Evolutionary conservation across 805 yeast genomes (phyloP).

Genomic region (Wickerhamomyces sydowiorum): DNA sequence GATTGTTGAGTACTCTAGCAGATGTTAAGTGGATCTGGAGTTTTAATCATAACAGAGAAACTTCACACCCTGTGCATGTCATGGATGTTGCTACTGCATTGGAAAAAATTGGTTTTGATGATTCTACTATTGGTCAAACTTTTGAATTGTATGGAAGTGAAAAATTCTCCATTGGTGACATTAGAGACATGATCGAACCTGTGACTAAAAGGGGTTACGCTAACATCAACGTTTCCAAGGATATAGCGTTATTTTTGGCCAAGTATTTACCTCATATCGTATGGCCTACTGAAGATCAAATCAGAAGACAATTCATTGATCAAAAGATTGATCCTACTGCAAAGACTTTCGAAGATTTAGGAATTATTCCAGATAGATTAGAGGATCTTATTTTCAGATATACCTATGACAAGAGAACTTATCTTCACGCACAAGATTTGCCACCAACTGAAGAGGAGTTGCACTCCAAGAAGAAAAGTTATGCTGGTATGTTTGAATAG

Average conservation of each 20-base stretch:
- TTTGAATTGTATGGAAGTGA: constrained; percentile 76
- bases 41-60: constrained; percentile 58
- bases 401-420: constrained; percentile 29
- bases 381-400: constrained; percentile 43
- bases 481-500: too few relatives aligned
- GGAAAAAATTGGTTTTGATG: constrained; percentile 76
- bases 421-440: constrained; percentile 32
- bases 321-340: constrained; percentile 59
- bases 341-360: constrained; percentile 63
- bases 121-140: constrained; percentile 69
- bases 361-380: constrained; percentile 52
- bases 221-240: constrained; percentile 33
- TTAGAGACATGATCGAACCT: constrained; percentile 66
- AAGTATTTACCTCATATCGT: constrained; percentile 33
- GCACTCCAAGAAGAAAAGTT: constrained; percentile 20
- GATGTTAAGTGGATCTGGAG: constrained; percentile 55
- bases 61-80: constrained; percentile 67
- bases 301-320: constrained; percentile 53
- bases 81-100: constrained; percentile 73
- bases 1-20: constrained; percentile 57
- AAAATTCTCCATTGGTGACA: constrained; percentile 51
- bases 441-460: constrained; percentile 35
- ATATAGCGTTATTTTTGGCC: constrained; percentile 29
- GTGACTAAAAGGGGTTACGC: constrained; percentile 41
- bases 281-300: constrained; percentile 26